phyloP scores from a whole-genome alignment of 2,329 filamentous ascomycete genomes.

The Chrysoporthe puriensis region DNA sequence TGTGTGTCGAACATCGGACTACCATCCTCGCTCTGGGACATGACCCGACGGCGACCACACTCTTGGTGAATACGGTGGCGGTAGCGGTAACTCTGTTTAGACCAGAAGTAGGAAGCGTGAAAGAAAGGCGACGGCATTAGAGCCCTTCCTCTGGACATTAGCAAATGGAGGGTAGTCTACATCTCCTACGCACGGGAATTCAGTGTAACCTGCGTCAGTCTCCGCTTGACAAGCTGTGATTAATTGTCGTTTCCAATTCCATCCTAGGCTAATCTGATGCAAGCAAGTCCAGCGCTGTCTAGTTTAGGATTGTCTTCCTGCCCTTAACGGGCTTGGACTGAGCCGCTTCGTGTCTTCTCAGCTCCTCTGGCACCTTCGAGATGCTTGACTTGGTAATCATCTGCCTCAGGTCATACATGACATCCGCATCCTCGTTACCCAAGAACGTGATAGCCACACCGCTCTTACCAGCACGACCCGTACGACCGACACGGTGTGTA shows the following conservation, averaged over 20 bases:
- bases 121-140: not conserved
- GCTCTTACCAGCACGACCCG: constrained; percentile 94
- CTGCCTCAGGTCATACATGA: constrained; percentile 92
- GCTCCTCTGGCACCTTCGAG: constrained; percentile 86
- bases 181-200: not conserved
- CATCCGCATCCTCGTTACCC: constrained; percentile 85
- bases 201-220: not conserved
- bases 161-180: not conserved
- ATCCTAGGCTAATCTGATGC: not conserved
- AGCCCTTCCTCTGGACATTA: not conserved
- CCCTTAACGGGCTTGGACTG: constrained; percentile 72
- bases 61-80: not conserved
- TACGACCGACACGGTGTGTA: constrained; percentile 95
- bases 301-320: constrained; percentile 31
- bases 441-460: constrained; percentile 97
- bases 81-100: not conserved
- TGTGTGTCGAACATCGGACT: not conserved
- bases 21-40: not conserved
- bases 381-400: constrained; percentile 92
- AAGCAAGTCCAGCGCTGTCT: not conserved
- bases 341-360: constrained; percentile 87
- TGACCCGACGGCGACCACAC: too few species aligned
- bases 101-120: not conserved
- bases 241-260: not conserved
- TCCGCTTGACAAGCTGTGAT: constrained; percentile 7